phyloP scores from a whole-genome alignment of 1,284 basidiomycete species.

The Thelephora terrestris region DNA sequence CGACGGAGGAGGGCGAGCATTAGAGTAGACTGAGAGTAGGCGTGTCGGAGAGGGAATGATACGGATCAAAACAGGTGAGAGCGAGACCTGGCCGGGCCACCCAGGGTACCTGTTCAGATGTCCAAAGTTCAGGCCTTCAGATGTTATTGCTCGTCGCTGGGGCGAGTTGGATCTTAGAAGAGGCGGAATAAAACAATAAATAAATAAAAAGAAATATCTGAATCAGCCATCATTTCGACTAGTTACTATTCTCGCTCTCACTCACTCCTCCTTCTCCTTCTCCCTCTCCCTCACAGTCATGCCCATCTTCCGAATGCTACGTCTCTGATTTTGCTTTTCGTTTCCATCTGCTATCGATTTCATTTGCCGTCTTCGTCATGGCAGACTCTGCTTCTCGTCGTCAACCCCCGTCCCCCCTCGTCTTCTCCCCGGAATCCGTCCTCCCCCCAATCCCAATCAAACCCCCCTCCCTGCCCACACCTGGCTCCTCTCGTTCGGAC shows the following conservation, averaged over 20 bases:
- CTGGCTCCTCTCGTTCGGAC: conserved; percentile 47
- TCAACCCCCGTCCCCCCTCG: conserved; percentile 65
- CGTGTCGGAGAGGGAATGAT: too few species aligned
- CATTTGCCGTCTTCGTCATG: conserved; percentile 31
- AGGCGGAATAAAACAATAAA: too few species aligned
- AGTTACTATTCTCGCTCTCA: conserved; percentile 19
- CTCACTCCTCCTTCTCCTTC: conserved; percentile 6
- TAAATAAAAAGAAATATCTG: too few species aligned
- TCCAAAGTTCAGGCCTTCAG: too few species aligned
- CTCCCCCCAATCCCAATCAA: conserved; percentile 39
- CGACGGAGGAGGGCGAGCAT: too few species aligned
- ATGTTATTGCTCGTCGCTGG: too few species aligned
- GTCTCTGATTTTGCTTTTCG: conserved; percentile 12
- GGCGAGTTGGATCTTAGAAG: too few species aligned
- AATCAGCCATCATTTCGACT: conserved; percentile 26
- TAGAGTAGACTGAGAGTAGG: too few species aligned
- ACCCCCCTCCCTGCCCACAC: conserved; percentile 29
- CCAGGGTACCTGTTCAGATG: too few species aligned
- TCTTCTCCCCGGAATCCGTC: conserved; percentile 59
- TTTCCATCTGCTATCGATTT: conserved; percentile 11
- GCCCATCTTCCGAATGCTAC: conserved; percentile 10
- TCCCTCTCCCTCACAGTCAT: conserved; percentile 2
- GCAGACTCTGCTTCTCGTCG: conserved; percentile 49
- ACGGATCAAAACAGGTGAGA: too few species aligned
- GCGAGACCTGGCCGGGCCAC: too few species aligned